Conservation (phyloP, 2,329 filamentous ascomycete genomes). For the Grosmannia penicillata region DNA sequence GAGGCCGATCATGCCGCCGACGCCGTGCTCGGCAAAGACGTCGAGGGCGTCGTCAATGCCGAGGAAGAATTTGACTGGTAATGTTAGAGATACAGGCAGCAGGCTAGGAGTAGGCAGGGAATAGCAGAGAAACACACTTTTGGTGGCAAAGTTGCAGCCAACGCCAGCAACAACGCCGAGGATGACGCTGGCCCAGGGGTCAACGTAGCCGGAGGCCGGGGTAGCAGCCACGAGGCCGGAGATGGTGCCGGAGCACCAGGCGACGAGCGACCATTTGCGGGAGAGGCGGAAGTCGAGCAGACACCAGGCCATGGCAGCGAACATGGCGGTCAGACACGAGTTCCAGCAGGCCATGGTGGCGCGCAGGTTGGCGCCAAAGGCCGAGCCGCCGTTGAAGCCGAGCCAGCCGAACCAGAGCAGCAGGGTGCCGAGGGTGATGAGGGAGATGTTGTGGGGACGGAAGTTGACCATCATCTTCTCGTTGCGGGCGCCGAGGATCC, state of each 20-base stretch:
- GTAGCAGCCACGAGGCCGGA: conserved; percentile 57
- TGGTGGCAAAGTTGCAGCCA: conserved; percentile 53
- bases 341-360: conserved; percentile 98
- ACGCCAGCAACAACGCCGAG: conserved; percentile 53
- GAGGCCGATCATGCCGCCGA: conserved; percentile 54
- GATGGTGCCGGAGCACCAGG: conserved; percentile 58
- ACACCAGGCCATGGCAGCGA: conserved; percentile 85
- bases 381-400: conserved; percentile 93
- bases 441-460: conserved; percentile 94
- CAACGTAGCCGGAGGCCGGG: conserved; percentile 52
- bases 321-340: conserved; percentile 83
- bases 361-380: conserved; percentile 86
- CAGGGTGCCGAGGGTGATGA: conserved; percentile 89
- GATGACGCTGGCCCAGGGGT: conserved; percentile 51
- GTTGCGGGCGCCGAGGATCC: conserved; percentile 88
- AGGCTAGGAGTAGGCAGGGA: background rate
- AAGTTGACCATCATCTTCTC: conserved; percentile 99
- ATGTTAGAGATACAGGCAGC: conserved; percentile 1
- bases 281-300: conserved; percentile 90
- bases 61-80: conserved; percentile 40
- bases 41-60: conserved; percentile 57
- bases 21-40: conserved; percentile 56
- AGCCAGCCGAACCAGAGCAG: conserved; percentile 98
- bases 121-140: conserved; percentile 18
- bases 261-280: conserved; percentile 78